Percentiles rank a stretch among this genome's conserved stretches.
Evolutionary conservation across 1,284 basidiomycete genomes (phyloP).

Genomic region (Boletellus sp.): DNA sequence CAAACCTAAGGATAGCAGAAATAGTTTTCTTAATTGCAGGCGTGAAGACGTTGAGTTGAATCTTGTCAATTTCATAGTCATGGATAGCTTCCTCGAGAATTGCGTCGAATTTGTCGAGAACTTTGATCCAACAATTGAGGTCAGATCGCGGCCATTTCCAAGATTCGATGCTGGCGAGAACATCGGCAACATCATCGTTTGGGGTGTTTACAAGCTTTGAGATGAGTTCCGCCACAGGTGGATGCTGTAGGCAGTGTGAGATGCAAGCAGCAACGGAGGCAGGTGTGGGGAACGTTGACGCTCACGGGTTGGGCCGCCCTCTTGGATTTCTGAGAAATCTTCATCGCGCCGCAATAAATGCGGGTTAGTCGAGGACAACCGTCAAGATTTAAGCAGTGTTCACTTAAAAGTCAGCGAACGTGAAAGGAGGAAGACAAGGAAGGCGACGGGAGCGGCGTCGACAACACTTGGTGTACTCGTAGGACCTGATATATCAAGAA

Average conservation of each 20-base stretch:
- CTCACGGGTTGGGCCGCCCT: slow-evolving; percentile 65
- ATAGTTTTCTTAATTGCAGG: slow-evolving; percentile 74
- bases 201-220: slow-evolving; percentile 59
- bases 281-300: not conserved
- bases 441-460: slow-evolving; percentile 5
- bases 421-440: slow-evolving; percentile 18
- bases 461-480: slow-evolving; percentile 14
- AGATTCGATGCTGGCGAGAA: slow-evolving; percentile 61
- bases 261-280: slow-evolving; percentile 26
- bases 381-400: slow-evolving; percentile 10
- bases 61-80: slow-evolving; percentile 79
- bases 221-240: slow-evolving; percentile 74
- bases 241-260: slow-evolving; percentile 49
- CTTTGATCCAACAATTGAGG: slow-evolving; percentile 93
- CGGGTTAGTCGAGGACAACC: slow-evolving; percentile 33
- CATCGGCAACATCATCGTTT: slow-evolving; percentile 61
- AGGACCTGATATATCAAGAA: slow-evolving; percentile 34
- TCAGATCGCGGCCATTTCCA: slow-evolving; percentile 98
- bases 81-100: slow-evolving; percentile 82
- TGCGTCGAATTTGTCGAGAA: slow-evolving; percentile 92
- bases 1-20: slow-evolving; percentile 83
- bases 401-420: slow-evolving; percentile 9
- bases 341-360: slow-evolving; percentile 63
- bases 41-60: slow-evolving; percentile 81
- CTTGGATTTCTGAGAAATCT: slow-evolving; percentile 77